Evolutionary conservation across 208 protist species (phyloP), one percentile per base, ranked within the genome.

Genomic region (Trypanosoma caninum): DNA sequence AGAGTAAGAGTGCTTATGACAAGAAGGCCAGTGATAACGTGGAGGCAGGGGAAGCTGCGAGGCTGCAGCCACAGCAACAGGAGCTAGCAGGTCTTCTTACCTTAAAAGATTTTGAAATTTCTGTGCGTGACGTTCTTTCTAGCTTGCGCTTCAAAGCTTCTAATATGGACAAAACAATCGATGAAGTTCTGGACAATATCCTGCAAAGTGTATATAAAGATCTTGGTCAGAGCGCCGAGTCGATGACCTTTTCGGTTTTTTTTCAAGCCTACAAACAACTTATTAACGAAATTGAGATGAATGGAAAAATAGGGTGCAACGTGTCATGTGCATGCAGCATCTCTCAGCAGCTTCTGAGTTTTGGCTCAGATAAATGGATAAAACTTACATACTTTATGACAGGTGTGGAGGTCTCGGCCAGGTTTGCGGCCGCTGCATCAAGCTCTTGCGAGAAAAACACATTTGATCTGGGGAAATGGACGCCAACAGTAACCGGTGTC

Each of bases 311-410:
- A 34, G 33, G 20, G 11, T 16, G 14, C 23, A 20, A 38, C 3
- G 16, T 28, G 27, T 0, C 56, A 41, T 33, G 6, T n/a, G 18
- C 50, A 7, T 47, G 37, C 30, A 50, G 48, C 0, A 47, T 30
- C 10, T 50, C 50, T 20, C 48, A 30, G 9, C 59, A 47, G 25
- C 30, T 47, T 3, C 48, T 65, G 2, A 40, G 48, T 3, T 58
- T 65, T 31, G 59, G 59, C 35, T 48, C 59, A 9, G 50, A n/a
- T n/a, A 47, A 65, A 9, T 65, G 59, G 59, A 30, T 65, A 23
- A 35, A 22, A 11, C 34, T 65, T 28, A 65, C 48, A 10, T 57
- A 65, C 33, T 3, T 58, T 10, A 56, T 65, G 48, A 35, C 50
- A 23, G 59, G 59, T 16, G 18, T 65, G 22, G 59, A 65, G 11